Evolutionary conservation across 805 yeast species (phyloP), one percentile per base, ranked within the genome.

Genomic region (Candida anglica): DNA sequence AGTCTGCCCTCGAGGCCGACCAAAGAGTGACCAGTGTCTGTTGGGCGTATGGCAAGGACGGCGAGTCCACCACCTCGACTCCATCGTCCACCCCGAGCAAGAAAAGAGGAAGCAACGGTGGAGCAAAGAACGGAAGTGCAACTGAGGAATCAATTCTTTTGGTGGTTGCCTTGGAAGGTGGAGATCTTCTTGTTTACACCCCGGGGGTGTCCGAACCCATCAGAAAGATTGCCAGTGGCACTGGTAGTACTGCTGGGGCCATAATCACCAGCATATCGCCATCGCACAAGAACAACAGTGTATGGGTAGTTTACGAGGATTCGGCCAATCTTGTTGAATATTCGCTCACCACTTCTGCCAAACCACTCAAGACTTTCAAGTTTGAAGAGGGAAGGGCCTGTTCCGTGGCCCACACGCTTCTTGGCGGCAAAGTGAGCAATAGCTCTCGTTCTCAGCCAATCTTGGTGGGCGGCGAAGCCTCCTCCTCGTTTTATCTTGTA

Each of bases 131-230:
- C 39, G 7, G 17, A 31, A 7, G 11, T 13, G 34, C 15, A 30
- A 33, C 8, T 30, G 27, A 19, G 26, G 31, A 16, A 22, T 15
- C 41, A 8, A 32, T 32, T 14, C 51, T 49, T 32, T 50, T 68
- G 28, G 62, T 53, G 3, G 68, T 64, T 19, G 47, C 54, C 8
- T 44, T 63, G 23, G 49, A 47, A 15, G 47, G 45, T 21, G 71
- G 71, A 6, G 71, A 63, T 32, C 53, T 75, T 19, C 46, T 66
- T 32, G 50, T 71, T 6, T 64, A 66, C 33, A 65, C 76, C 2
- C 77, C 79, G 2, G 44, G 51, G 23, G 56, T 59, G 16, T 66
- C 63, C 37, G 66, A 21, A 11, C n/a, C n/a, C n/a, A 6, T 14
- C 9, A 23, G 26, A 23, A 23, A 23, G n/a, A 5, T 25, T 18